Evolutionary conservation across 768 basidiomycete species (phyloP).

Genomic region (Austroboletus eburneus): DNA sequence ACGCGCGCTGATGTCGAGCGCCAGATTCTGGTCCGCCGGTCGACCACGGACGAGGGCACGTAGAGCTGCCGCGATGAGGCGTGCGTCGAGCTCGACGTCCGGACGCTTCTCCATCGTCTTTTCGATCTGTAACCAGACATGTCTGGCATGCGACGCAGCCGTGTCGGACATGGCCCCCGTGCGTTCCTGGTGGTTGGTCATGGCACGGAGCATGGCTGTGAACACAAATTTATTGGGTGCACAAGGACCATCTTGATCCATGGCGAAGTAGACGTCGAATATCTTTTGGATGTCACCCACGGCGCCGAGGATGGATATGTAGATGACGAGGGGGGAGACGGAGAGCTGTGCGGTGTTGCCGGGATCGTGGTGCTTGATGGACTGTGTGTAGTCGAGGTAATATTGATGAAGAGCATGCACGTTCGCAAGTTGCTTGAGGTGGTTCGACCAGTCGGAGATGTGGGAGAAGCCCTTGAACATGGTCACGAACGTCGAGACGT

Average conservation of each 20-base stretch:
- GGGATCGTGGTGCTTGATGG: constrained; percentile 46
- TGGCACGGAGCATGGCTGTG: constrained; percentile 60
- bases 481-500: constrained; percentile 61
- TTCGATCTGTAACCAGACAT: constrained; percentile 65
- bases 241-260: constrained; percentile 62
- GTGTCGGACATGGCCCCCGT: constrained; percentile 29
- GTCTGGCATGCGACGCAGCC: constrained; percentile 58
- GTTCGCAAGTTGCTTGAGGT: constrained; percentile 58
- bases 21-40: constrained; percentile 58
- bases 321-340: constrained; percentile 47
- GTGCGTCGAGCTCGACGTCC: constrained; percentile 49
- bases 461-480: constrained; percentile 61
- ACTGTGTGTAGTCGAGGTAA: constrained; percentile 47
- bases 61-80: constrained; percentile 49
- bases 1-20: constrained; percentile 57
- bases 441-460: constrained; percentile 56
- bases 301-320: constrained; percentile 64
- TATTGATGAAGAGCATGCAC: constrained; percentile 58
- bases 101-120: constrained; percentile 46
- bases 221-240: constrained; percentile 59
- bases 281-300: constrained; percentile 59
- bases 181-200: constrained; percentile 23
- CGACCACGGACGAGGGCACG: constrained; percentile 54
- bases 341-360: constrained; percentile 44
- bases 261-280: constrained; percentile 69